Conservation (phyloP, 768 basidiomycete species). For the Boletellus ananas region DNA sequence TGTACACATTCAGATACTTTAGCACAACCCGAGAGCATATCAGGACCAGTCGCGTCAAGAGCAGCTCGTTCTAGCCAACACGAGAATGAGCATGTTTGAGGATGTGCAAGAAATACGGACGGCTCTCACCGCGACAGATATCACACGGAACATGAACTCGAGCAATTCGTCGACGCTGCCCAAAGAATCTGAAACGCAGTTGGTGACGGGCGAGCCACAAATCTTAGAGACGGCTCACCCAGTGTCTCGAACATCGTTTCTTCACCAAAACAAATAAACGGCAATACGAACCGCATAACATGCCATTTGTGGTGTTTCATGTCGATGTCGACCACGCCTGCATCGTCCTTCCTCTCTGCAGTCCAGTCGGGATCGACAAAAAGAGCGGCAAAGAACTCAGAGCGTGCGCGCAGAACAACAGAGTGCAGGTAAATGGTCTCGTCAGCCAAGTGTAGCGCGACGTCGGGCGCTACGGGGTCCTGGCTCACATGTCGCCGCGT, state of each 20-base stretch:
- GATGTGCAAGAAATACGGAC: background rate
- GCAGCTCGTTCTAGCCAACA: constrained; percentile 67
- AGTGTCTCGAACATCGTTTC: constrained; percentile 64
- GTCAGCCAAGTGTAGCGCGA: constrained; percentile 69
- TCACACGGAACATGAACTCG: constrained; percentile 83
- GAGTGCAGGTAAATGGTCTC: constrained; percentile 66
- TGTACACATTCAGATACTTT: constrained; percentile 61
- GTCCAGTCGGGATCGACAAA: constrained; percentile 87
- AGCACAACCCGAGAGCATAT: constrained; percentile 79
- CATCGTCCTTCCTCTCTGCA: constrained; percentile 46
- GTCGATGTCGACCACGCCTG: constrained; percentile 60
- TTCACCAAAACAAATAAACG: constrained; percentile 72
- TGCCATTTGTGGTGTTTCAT: constrained; percentile 71
- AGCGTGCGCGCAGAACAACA: constrained; percentile 73
- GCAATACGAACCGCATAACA: constrained; percentile 70
- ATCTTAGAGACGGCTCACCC: constrained; percentile 40
- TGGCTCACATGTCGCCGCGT: constrained; percentile 4
- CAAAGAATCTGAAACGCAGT: constrained; percentile 49
- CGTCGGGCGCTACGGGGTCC: constrained; percentile 54
- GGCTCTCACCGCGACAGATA: constrained; percentile 72
- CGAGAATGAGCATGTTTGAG: background rate
- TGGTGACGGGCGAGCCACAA: background rate
- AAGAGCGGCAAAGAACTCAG: constrained; percentile 78
- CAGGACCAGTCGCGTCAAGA: constrained; percentile 80
- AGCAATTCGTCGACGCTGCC: constrained; percentile 69